Evolutionary conservation across 163 green algal species (phyloP).

Genomic region (Picocystis sp.): DNA sequence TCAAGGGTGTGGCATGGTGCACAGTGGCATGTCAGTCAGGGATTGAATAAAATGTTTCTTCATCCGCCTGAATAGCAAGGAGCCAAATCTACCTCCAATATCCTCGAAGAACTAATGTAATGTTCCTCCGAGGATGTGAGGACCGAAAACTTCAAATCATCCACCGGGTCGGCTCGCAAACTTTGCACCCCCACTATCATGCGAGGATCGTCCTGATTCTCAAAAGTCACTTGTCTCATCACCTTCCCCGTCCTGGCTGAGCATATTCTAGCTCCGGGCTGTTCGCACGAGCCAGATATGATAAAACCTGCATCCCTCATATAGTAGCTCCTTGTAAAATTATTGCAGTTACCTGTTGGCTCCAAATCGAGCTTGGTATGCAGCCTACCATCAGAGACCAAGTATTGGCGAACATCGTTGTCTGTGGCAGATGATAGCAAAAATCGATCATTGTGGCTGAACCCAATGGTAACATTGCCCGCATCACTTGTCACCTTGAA

Average conservation of each 20-base stretch:
- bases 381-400: slow-evolving; percentile 15
- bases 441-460: slow-evolving; percentile 18
- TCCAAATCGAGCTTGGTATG: slow-evolving; percentile 13
- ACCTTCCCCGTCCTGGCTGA: slow-evolving; percentile 13
- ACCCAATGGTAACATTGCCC: slow-evolving; percentile 21
- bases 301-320: slow-evolving; percentile 19
- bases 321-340: slow-evolving; percentile 21
- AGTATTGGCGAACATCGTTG: slow-evolving; percentile 22
- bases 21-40: too few species aligned
- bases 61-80: too few species aligned
- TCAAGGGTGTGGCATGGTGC: too few species aligned
- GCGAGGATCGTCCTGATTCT: not conserved
- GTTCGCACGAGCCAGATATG: slow-evolving; percentile 17
- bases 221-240: slow-evolving; percentile 14
- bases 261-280: slow-evolving; percentile 15
- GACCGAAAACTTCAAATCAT: slow-evolving; percentile 16
- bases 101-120: slow-evolving; percentile 10
- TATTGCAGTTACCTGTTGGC: slow-evolving; percentile 12
- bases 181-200: slow-evolving; percentile 15
- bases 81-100: slow-evolving; percentile 14
- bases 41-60: too few species aligned
- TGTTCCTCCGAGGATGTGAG: slow-evolving; percentile 13
- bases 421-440: slow-evolving; percentile 15
- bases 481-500: slow-evolving; percentile 4
- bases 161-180: slow-evolving; percentile 12